Evolutionary conservation across 2,329 filamentous ascomycete genomes (phyloP).

Genomic region (Talaromyces sp.): DNA sequence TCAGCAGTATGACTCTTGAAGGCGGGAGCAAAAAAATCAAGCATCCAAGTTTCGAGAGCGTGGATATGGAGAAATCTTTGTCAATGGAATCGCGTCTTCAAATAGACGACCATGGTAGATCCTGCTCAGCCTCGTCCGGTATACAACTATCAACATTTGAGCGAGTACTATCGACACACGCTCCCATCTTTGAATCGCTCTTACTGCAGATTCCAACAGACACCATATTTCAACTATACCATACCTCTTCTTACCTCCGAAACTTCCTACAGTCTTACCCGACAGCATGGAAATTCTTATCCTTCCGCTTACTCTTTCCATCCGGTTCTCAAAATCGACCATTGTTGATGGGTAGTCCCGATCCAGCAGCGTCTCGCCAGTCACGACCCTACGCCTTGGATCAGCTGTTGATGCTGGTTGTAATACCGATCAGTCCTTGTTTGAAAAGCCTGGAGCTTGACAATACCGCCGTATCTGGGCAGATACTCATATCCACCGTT

Average conservation of each 20-base stretch:
- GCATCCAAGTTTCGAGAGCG: slow-evolving; percentile 5
- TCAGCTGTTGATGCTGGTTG: slow-evolving; percentile 53
- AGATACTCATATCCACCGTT: slow-evolving; percentile 54
- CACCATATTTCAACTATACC: slow-evolving; percentile 56
- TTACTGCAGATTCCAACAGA: slow-evolving; percentile 55
- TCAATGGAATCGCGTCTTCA: slow-evolving; percentile 23
- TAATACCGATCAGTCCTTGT: slow-evolving; percentile 55
- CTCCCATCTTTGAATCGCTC: slow-evolving; percentile 57
- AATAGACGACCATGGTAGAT: slow-evolving; percentile 10
- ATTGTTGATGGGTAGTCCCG: slow-evolving; percentile 31
- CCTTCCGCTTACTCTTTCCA: slow-evolving; percentile 51
- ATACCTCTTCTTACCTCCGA: slow-evolving; percentile 55
- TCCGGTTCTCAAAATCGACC: slow-evolving; percentile 37
- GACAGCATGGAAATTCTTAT: slow-evolving; percentile 58
- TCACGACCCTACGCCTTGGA: slow-evolving; percentile 58
- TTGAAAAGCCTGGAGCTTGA: slow-evolving; percentile 57
- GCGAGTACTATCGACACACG: slow-evolving; percentile 53
- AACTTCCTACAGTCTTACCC: slow-evolving; percentile 55
- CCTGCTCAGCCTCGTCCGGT: slow-evolving; percentile 6
- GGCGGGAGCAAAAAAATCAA: slow-evolving; percentile 6
- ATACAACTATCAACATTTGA: slow-evolving; percentile 48
- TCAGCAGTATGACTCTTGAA: slow-evolving; percentile 15
- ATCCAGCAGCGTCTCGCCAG: slow-evolving; percentile 42
- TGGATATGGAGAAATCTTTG: background rate
- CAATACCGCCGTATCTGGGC: slow-evolving; percentile 58